A percentile compares a stretch with the other conserved stretches of the same genome.
Evolutionary conservation across 306 rosid species (phyloP).

Genomic region (Fagus sylvatica): DNA sequence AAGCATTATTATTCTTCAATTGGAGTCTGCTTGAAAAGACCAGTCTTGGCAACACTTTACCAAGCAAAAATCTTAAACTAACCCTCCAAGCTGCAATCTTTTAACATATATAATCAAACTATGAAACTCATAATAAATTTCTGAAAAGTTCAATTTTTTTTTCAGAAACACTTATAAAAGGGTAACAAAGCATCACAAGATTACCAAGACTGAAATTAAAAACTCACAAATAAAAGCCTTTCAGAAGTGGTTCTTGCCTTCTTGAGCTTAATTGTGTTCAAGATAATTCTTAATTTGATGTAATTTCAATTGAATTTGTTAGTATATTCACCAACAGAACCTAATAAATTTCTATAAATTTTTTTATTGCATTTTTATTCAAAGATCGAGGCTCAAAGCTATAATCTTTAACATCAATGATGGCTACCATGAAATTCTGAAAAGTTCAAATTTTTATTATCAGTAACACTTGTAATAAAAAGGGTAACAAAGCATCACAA

Average conservation of each 20-base stretch:
- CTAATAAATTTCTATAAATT: no score
- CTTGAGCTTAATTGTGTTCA: no score
- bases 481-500: constrained; percentile 4
- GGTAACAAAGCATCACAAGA: constrained; percentile 4
- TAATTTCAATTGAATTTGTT: no score
- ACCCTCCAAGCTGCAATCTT: no score
- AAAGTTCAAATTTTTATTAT: constrained; percentile 3
- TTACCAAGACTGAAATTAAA: neutral
- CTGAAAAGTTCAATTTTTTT: neutral
- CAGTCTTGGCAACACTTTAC: no score
- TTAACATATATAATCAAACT: neutral
- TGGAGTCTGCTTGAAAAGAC: no score
- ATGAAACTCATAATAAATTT: neutral
- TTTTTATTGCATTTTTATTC: no score
- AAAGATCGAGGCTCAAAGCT: no score
- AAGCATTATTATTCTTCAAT: no score
- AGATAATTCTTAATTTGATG: no score
- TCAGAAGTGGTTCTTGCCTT: neutral
- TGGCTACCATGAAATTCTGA: neutral
- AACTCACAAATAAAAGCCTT: neutral
- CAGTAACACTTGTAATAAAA: neutral
- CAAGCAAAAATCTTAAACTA: neutral
- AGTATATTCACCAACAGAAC: no score
- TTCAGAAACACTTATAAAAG: neutral
- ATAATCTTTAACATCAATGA: neutral